Evolutionary conservation across 768 basidiomycete species (phyloP), one percentile per base, ranked within the genome.

Genomic region (Tricholoma terreum): DNA sequence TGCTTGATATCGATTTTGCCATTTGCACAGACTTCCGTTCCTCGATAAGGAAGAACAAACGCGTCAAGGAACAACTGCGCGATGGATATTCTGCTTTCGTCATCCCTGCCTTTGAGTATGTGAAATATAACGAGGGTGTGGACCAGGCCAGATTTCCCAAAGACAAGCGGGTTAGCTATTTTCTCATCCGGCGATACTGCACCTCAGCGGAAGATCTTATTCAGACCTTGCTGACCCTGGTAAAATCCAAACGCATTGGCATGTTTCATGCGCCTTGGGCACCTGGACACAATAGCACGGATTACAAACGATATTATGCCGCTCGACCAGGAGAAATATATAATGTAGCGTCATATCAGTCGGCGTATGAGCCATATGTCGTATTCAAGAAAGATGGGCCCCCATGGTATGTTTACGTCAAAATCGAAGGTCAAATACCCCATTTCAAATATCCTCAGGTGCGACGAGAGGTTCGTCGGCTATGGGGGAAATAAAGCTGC

Each of bases 401-500:
- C 4, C 87, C 89, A 21, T 93, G 90, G 90, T 89, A 61, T 35
- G 77, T 64, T 19, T 49, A 17, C 27, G 30, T 17, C 30, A 19
- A 34, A 59, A 36, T 45, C 54, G 57, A 11, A 11, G 30, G 49
- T 43, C n/a, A 17, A 55, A 46, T 45, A 45, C 22, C 21, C 50
- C 45, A 35, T 35, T 9, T 17, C 42, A 43, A 21, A 9, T 50
- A 6, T 45, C 24, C 56, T 42, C 58, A 92, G 91, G 91, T 94
- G 92, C 65, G 92, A 94, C 64, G 92, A 94, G 68, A 83, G 92
- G 33, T 95, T 95, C 65, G 80, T 93, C 46, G 93, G 93, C 1
- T 94, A 94, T 68, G 93, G 93, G 4, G 91, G 86, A 1, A 95
- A 95, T 77, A 95, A 95, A 70, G 93, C 93, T 1, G 92, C 94